Conservation (phyloP, 2,329 filamentous ascomycete species). For the Gyromitra esculenta region DNA sequence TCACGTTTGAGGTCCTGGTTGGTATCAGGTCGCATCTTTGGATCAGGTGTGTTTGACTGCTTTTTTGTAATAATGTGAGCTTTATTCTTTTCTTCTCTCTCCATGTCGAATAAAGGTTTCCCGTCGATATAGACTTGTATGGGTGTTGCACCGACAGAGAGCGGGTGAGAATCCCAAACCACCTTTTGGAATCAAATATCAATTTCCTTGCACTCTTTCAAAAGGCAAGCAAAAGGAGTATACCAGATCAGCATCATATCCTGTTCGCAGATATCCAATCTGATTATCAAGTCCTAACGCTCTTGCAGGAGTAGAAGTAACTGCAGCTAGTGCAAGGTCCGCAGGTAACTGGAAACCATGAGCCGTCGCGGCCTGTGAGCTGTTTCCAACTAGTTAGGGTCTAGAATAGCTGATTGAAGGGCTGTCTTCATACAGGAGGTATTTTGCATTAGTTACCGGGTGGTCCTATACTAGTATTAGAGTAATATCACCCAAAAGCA, state of each 20-base stretch:
- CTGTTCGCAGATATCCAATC: slow-evolving; percentile 70
- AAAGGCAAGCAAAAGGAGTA: not conserved
- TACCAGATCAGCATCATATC: slow-evolving; percentile 71
- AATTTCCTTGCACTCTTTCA: not conserved
- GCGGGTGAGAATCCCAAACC: slow-evolving; percentile 71
- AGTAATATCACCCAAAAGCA: not conserved
- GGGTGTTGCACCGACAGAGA: slow-evolving; percentile 69
- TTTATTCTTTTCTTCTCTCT: slow-evolving; percentile 58
- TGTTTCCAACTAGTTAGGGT: slow-evolving; percentile 35
- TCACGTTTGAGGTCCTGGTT: slow-evolving; percentile 55
- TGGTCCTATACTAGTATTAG: slow-evolving; percentile 59
- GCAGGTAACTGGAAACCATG: slow-evolving; percentile 71
- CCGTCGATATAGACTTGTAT: slow-evolving; percentile 74
- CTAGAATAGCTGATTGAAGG: not conserved
- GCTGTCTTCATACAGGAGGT: slow-evolving; percentile 59
- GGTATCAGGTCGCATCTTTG: slow-evolving; percentile 57
- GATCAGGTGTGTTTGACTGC: slow-evolving; percentile 40
- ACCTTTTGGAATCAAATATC: not conserved
- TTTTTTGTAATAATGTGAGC: not conserved
- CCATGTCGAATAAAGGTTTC: slow-evolving; percentile 61
- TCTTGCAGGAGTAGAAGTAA: slow-evolving; percentile 70
- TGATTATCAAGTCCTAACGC: slow-evolving; percentile 68
- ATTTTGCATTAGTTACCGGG: slow-evolving; percentile 61
- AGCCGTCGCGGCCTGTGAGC: slow-evolving; percentile 67
- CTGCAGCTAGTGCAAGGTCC: slow-evolving; percentile 68